These are phyloP conservation scores for Rubroshorea leprosula DNA, from an alignment of 345 rosid species.

Conservation along the genomic window DNA sequence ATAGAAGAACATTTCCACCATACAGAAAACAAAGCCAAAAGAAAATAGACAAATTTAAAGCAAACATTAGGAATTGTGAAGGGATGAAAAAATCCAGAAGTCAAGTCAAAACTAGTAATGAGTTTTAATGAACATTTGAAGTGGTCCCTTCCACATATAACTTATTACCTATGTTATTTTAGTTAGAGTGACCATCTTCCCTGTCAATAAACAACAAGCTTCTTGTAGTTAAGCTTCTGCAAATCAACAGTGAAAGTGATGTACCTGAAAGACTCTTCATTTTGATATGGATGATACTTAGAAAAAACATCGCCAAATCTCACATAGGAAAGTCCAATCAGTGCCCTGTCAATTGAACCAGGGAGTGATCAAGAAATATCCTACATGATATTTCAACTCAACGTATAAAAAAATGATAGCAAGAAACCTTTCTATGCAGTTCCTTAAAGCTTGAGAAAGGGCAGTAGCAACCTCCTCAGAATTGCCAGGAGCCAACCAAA, in stretches of 20 bases:
- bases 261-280: conserved; percentile 74
- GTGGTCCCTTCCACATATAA: no score
- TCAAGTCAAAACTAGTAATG: no score
- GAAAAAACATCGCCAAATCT: conserved; percentile 94
- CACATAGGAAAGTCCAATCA: conserved; percentile 70
- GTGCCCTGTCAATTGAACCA: conserved; percentile 47
- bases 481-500: conserved; percentile 98
- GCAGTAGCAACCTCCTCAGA: conserved; percentile 95
- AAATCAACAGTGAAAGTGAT: neutral
- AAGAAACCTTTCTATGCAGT: conserved; percentile 80
- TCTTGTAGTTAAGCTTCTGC: neutral
- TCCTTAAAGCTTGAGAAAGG: conserved; percentile 84
- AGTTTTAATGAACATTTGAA: no score
- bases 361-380: conserved; percentile 15
- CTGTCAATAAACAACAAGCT: neutral
- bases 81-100: no score
- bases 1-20: no score
- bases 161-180: neutral
- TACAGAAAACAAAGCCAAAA: no score
- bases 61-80: no score
- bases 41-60: no score
- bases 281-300: conserved; percentile 68
- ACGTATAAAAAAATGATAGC: conserved; percentile 16
- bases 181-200: neutral
- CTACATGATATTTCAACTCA: conserved; percentile 11